Base-by-base conservation (phyloP, 2,329 filamentous ascomycete genomes). In the Epichloe baconii region DNA sequence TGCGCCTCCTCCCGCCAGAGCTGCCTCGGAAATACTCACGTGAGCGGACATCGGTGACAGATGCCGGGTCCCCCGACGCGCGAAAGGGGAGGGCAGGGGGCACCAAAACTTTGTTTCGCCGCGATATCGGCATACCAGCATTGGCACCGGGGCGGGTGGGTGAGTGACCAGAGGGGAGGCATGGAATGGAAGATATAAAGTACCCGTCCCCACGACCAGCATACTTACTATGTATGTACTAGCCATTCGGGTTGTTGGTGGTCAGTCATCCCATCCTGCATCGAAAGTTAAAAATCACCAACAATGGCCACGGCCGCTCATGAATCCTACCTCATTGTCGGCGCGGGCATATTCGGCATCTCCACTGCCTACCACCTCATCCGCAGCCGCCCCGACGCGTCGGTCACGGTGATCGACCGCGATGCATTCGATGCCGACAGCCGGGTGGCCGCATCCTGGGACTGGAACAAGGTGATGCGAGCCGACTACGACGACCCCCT, bases 401-500 rank as follows among this genome's bases (percentile, higher is more conserved):
- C 66, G 2, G 68, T 84, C 49, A 79, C 73, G 1, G 63, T 85
- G 2, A 67, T 85, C 26, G 80, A 85, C 65, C 74, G 78, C 14
- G 70, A 76, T 52, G 68, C 72, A 2, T 72, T 67, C 44, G 73
- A 77, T 23, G 74, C 74, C 1, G 66, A 70, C 0, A 65, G 61
- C 49, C 67, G 69, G 3, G 67, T 73, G 23, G 82, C 81, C 35
- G 83, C 83, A 0, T 86, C 83, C 0, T 83, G 79, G 71, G 83
- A 88, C 66, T 81, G 82, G 75, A 86, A 85, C 69, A 86, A 86
- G 64, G 80, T 85, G 31, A 74, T 86, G 15, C 79, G 83, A 52
- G 79, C 82, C 46, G 83, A 86, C 63, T 86, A 86, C 66, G 72
- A 77, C 51, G 79, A 83, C 57, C 66, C 66, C 1, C 64, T 80